Evolutionary conservation across 345 rosid species (phyloP).

Genomic region (Clarkia xantiana): DNA sequence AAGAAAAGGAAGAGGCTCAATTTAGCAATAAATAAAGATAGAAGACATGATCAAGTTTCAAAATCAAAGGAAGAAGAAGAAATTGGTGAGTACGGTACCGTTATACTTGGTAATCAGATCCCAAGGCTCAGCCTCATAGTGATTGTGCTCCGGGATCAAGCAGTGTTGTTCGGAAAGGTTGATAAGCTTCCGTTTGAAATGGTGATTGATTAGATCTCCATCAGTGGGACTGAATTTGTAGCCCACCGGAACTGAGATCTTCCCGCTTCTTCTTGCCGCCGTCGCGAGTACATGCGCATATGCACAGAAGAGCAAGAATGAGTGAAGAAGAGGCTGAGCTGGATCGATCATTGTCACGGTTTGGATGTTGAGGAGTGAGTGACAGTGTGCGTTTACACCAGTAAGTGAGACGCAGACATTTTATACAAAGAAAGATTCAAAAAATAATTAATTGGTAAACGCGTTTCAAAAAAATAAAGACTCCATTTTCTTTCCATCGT

Average conservation of each 20-base stretch:
- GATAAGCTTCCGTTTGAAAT: constrained; percentile 5
- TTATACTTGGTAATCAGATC: constrained; percentile 7
- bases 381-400: no score
- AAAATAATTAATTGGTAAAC: no score
- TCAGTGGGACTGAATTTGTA: constrained; percentile 6
- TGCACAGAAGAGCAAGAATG: no score
- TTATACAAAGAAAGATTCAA: no score
- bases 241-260: background rate
- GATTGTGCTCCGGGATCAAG: constrained; percentile 5
- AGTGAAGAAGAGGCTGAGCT: no score
- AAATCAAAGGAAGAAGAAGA: background rate
- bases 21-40: background rate
- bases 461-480: no score
- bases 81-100: background rate
- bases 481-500: no score
- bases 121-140: constrained; percentile 3
- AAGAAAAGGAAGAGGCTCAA: background rate
- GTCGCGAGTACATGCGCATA: background rate
- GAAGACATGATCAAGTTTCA: background rate
- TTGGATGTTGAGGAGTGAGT: no score
- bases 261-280: constrained; percentile 1
- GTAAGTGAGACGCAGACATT: no score
- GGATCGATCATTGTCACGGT: no score
- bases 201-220: constrained; percentile 2
- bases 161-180: background rate